Conservation (phyloP, 1,284 basidiomycete genomes). For the Mycena citricolor region DNA sequence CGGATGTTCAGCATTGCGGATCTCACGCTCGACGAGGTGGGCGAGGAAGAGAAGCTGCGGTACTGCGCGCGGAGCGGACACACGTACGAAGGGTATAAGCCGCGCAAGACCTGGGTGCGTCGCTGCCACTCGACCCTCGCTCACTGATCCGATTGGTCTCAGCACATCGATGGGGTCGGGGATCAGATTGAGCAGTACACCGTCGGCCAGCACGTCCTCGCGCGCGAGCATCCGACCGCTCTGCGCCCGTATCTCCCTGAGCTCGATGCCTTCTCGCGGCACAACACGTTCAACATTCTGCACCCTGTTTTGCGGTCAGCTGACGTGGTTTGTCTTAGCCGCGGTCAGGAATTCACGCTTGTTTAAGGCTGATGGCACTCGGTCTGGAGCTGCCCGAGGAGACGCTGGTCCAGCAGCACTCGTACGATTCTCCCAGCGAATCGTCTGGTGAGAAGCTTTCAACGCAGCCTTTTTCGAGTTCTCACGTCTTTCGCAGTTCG, state of each 20-base stretch:
- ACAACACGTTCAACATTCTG: conserved; percentile 52
- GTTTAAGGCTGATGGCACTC: conserved; percentile 47
- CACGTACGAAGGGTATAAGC: conserved; percentile 62
- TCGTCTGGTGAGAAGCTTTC: conserved; percentile 43
- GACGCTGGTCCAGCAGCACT: conserved; percentile 51
- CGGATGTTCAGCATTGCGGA: conserved; percentile 66
- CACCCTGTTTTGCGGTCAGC: conserved; percentile 51
- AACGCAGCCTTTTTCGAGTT: not conserved
- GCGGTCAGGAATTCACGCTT: conserved; percentile 1
- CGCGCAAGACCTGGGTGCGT: conserved; percentile 52
- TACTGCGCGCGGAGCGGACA: conserved; percentile 53
- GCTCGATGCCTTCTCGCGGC: conserved; percentile 49
- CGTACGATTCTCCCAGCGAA: conserved; percentile 43
- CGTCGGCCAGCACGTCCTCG: conserved; percentile 43
- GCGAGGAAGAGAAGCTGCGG: conserved; percentile 54
- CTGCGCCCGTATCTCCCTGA: conserved; percentile 59
- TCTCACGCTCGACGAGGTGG: conserved; percentile 53
- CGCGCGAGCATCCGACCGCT: conserved; percentile 46
- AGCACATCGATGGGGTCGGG: conserved; percentile 58
- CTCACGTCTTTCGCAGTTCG: conserved; percentile 35
- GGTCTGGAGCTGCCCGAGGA: conserved; percentile 63
- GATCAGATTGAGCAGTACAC: conserved; percentile 61
- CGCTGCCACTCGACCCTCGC: not conserved
- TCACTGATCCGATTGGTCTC: not conserved
- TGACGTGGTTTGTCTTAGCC: conserved; percentile 7